phyloP scores from a whole-genome alignment of 1,139 yeast genomes.

The Suhomyces bokatorum region DNA sequence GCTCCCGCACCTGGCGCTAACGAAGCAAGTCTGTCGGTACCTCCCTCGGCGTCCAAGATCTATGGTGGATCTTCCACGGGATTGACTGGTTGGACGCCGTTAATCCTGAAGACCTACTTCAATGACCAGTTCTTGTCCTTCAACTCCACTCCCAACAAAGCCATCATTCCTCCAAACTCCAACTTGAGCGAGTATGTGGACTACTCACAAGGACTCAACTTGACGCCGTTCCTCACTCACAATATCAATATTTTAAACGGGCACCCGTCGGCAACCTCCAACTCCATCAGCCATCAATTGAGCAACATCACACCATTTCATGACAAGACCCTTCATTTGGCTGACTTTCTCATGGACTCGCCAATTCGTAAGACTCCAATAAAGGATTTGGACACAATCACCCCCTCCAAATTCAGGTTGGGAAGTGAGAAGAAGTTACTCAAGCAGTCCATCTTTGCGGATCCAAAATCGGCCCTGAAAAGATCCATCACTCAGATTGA shows the following conservation, averaged over 20 bases:
- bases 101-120: conserved; percentile 40
- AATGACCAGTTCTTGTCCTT: conserved; percentile 38
- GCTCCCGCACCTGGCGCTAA: conserved; percentile 1
- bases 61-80: conserved; percentile 20
- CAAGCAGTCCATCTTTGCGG: conserved; percentile 23
- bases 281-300: conserved; percentile 20
- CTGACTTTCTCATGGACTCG: conserved; percentile 49
- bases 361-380: conserved; percentile 38
- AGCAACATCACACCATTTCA: conserved; percentile 44
- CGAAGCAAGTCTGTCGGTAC: conserved; percentile 16
- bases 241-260: conserved; percentile 29
- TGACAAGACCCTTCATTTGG: conserved; percentile 43
- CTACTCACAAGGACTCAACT: conserved; percentile 41
- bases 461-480: conserved; percentile 31
- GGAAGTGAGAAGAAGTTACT: conserved; percentile 23
- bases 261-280: conserved; percentile 16
- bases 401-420: conserved; percentile 44
- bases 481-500: conserved; percentile 40
- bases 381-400: conserved; percentile 41
- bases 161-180: conserved; percentile 7
- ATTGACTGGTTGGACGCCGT: conserved; percentile 48
- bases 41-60: conserved; percentile 33
- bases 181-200: conserved; percentile 24
- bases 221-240: conserved; percentile 48
- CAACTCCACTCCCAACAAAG: conserved; percentile 39